A percentile compares a stretch with the other conserved stretches of the same genome.
Conservation (phyloP, 805 yeast genomes). For the Priceomyces haplophilus region DNA sequence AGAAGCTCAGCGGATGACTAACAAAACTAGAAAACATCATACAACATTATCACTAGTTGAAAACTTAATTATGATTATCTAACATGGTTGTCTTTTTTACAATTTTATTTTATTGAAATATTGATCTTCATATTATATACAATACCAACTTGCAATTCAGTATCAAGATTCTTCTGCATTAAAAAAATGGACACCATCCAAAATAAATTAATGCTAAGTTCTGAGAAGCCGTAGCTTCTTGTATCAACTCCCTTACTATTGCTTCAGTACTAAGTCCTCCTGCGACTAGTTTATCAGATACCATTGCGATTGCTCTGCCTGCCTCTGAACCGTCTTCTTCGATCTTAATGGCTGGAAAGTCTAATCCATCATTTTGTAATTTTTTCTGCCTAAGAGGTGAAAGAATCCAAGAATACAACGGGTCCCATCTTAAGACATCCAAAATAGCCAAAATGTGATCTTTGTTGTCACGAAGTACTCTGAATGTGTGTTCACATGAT, state of each 20-base stretch:
- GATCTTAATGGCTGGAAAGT: conserved; percentile 13
- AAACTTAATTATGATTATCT: too few species aligned
- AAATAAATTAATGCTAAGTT: conserved; percentile 73
- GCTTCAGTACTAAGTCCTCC: conserved; percentile 79
- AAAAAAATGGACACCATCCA: conserved; percentile 84
- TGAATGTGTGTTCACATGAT: conserved; percentile 70
- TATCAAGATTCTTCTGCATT: conserved; percentile 1
- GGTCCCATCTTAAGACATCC: conserved; percentile 88
- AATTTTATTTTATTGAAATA: not conserved
- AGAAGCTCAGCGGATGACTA: not conserved
- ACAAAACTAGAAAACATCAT: not conserved
- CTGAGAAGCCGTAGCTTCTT: conserved; percentile 64
- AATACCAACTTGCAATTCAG: not conserved
- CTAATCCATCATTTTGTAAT: conserved; percentile 43
- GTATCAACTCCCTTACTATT: conserved; percentile 72
- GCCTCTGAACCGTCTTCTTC: conserved; percentile 66
- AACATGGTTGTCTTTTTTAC: too few species aligned
- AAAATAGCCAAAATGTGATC: conserved; percentile 76
- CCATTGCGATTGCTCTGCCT: conserved; percentile 69
- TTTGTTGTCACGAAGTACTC: conserved; percentile 60
- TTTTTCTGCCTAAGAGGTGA: conserved; percentile 66
- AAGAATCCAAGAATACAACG: conserved; percentile 85
- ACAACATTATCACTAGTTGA: not conserved
- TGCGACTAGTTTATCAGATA: conserved; percentile 63
- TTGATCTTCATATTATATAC: not conserved